Evolutionary conservation across 2,329 filamentous ascomycete species (phyloP), one percentile per base, ranked within the genome.

Genomic region (Epichloe scottii): DNA sequence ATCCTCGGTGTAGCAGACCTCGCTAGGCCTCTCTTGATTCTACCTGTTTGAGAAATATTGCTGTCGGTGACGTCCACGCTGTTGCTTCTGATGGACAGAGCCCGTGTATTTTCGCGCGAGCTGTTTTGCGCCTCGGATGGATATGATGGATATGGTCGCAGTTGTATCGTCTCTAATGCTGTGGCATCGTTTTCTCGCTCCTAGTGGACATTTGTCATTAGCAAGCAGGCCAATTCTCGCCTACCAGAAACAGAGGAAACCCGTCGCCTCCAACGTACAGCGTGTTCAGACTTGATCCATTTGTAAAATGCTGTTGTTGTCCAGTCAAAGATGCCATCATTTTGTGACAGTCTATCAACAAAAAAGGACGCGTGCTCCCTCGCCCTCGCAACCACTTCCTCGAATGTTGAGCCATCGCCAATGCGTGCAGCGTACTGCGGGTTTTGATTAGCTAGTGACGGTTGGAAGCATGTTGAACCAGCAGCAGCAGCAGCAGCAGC

Each of bases 391-490:
- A 71, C 61, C 1, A 74, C 73, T 50, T 81, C 77, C 26, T 73
- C 65, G 5, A 73, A 63, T 1, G 76, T 72, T 33, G 71, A 67
- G 8, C 77, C 77, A 54, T 80, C 75, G 12, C 78, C 78, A 17
- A 73, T 63, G 46, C 61, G 66, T n/a, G 73, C 62, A 19, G 75
- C 73, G 57, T 79, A 81, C 69, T 77, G 52, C 12, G 19, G 37
- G 6, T 40, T 37, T 41, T 37, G 35, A 26, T 34, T n/a, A 47
- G 38, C 23, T 12, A 41, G 19, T 23, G 7, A 19, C 8, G 6
- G n/a, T 19, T 3, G 43, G 11, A 45, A 17, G 42, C 42, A 44
- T 44, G 23, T 6, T 8, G 14, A 42, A 17, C 15, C 10, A 7
- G 14, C n/a, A 10, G 15, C 6, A n/a, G 15, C 17, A 39, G 14